Base-by-base conservation (phyloP, 352 stramenopile genomes). In the Globisporangium cederbergense region DNA sequence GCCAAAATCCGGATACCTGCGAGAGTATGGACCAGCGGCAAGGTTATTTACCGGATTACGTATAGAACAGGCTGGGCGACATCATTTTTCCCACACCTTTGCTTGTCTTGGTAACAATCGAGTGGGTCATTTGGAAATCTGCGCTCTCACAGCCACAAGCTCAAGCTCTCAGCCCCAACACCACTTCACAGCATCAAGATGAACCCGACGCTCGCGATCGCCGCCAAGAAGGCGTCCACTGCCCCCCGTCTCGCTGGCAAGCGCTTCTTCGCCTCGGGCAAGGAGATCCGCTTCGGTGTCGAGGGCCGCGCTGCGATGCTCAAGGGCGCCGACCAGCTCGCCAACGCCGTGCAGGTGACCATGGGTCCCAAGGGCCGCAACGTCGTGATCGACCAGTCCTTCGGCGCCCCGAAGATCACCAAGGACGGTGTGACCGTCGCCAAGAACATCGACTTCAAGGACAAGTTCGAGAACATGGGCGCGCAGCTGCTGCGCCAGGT, bases 321-420 rank as follows among this genome's bases (percentile, higher is more conserved):
- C 54, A 97, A 93, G 64, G 98, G 98, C 69, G 98, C 99, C 3
- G 95, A 99, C 83, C 86, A 98, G 71, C 85, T 99, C 62, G 97
- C 98, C 16, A 98, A 99, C 84, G 97, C 97, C 67, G 98, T 99
- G 62, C 96, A 99, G 83, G 97, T 99, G 55, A 99, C 98, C 47
- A 90, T 99, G 71, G 98, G 98, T 58, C 98, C 98, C 38, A 99
- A 99, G 84, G 98, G 98, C 73, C 96, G 98, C 67, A 99, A 99
- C 85, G 98, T 98, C 40, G 97, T 99, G 58, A 98, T 99, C 71
- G 97, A 99, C 66, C 98, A 99, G 86, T 93, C 96, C 58, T 86
- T 88, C 60, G 87, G 85, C 58, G 76, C 83, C 6, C 82, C 81
- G 32, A 91, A 86, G 75, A 90, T 93, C 68, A 92, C 85, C 59